Evolutionary conservation across 805 yeast genomes (phyloP).

Genomic region (Candida orba): DNA sequence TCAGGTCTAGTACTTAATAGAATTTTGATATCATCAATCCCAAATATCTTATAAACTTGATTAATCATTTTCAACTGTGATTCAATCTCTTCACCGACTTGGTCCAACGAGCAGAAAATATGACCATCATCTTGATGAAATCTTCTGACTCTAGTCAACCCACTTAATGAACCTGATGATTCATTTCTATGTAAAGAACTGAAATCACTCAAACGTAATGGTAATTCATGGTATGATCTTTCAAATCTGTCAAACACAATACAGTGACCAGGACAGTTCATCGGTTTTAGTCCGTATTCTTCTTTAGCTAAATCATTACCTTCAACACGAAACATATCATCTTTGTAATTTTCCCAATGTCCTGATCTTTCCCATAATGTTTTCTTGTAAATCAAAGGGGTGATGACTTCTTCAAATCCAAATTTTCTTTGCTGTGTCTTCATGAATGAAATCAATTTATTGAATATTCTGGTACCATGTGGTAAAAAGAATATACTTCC

Average conservation of each 20-base stretch:
- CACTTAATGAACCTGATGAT: slow-evolving; percentile 88
- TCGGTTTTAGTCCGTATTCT: slow-evolving; percentile 81
- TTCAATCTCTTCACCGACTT: slow-evolving; percentile 66
- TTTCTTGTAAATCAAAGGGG: slow-evolving; percentile 82
- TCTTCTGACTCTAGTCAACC: slow-evolving; percentile 85
- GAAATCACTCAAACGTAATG: slow-evolving; percentile 81
- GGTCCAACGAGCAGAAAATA: slow-evolving; percentile 78
- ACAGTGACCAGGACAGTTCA: slow-evolving; percentile 97
- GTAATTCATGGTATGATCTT: slow-evolving; percentile 79
- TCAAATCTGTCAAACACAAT: slow-evolving; percentile 68
- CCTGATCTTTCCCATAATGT: slow-evolving; percentile 87
- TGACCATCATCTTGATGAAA: slow-evolving; percentile 99
- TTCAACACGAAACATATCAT: slow-evolving; percentile 87
- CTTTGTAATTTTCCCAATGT: slow-evolving; percentile 92
- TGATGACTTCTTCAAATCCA: slow-evolving; percentile 87
- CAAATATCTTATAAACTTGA: slow-evolving; percentile 60
- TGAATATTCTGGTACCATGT: slow-evolving; percentile 83
- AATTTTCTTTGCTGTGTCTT: slow-evolving; percentile 70
- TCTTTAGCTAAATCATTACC: slow-evolving; percentile 40
- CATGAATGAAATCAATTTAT: slow-evolving; percentile 75
- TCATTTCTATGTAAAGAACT: slow-evolving; percentile 92
- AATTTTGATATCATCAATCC: slow-evolving; percentile 41
- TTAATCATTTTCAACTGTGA: slow-evolving; percentile 68
- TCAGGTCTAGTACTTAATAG: slow-evolving; percentile 85
- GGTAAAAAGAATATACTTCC: slow-evolving; percentile 92